Evolutionary conservation across 2,329 filamentous ascomycete genomes (phyloP), one percentile per base, ranked within the genome.

Genomic region (Dryadomyces quercus-mongolicae): DNA sequence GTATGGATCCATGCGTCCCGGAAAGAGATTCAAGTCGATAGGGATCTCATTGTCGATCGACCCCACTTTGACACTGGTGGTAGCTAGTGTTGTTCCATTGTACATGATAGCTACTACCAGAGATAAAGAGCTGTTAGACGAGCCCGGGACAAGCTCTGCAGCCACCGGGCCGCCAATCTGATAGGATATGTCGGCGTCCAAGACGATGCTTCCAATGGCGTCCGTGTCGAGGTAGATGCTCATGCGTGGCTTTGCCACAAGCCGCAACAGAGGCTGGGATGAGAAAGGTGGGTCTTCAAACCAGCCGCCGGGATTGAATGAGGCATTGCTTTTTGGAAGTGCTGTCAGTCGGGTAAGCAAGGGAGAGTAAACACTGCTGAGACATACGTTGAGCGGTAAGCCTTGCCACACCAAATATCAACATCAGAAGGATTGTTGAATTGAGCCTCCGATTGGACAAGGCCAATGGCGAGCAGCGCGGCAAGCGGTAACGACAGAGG

Each of bases 341-440:
- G 9, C 43, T 16, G 18, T 42, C 38, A 42, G 16, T 18, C 42
- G 18, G 18, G 12, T 13, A 46, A 13, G 15, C 20, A 12, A 20
- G 10, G 8, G 5, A 16, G 16, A 31, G 10, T 9, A 9, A 34
- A 6, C n/a, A 4, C 7, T 34, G 22, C 13, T n/a, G 5, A 16
- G 18, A 34, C 46, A 16, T n/a, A 48, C 46, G 22, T 48, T 18
- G 49, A 36, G 2, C 49, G 36, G 38, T 51, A 51, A 3, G 49
- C 49, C 21, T 51, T 51, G 36, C 49, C 49, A 31, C 49, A 51
- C 49, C 49, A 51, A 18, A 51, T 44, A 12, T 51, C 49, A 13
- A 51, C 49, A 15, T 38, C 49, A 2, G 40, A 10, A 6, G 49
- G 49, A n/a, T 51, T 51, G 20, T 51, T 51, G 21, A 51, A 51